phyloP scores from a whole-genome alignment of 345 rosid species.

The Punica granatum region DNA sequence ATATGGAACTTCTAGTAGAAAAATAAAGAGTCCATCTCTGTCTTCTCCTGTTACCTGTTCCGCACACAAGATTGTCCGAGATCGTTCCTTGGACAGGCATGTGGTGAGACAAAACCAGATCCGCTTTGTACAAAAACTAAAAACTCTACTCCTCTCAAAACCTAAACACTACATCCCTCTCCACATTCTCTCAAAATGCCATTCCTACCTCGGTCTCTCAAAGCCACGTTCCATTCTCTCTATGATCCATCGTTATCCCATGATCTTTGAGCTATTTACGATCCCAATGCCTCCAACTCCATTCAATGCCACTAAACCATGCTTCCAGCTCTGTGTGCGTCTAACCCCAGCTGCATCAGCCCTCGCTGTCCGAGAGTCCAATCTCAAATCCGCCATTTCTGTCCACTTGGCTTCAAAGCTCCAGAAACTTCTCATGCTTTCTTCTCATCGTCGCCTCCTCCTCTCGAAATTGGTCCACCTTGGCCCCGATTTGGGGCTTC shows the following conservation, averaged over 20 bases:
- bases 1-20: background rate
- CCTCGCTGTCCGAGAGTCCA: slow-evolving; percentile 48
- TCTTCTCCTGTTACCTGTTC: slow-evolving; percentile 26
- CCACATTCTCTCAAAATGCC: slow-evolving; percentile 67
- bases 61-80: slow-evolving; percentile 52
- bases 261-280: slow-evolving; percentile 60
- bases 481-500: slow-evolving; percentile 81
- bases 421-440: slow-evolving; percentile 82
- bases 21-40: background rate
- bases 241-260: slow-evolving; percentile 79
- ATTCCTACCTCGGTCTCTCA: slow-evolving; percentile 52
- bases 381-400: slow-evolving; percentile 49
- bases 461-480: slow-evolving; percentile 81
- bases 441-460: slow-evolving; percentile 61
- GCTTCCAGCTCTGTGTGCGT: slow-evolving; percentile 66
- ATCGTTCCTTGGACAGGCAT: slow-evolving; percentile 60
- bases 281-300: slow-evolving; percentile 65
- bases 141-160: slow-evolving; percentile 68
- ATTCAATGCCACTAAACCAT: slow-evolving; percentile 58
- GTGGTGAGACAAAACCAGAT: slow-evolving; percentile 62
- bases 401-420: slow-evolving; percentile 56
- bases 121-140: slow-evolving; percentile 74
- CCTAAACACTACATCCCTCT: slow-evolving; percentile 71
- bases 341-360: slow-evolving; percentile 59
- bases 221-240: slow-evolving; percentile 45